These are phyloP conservation scores for Saccharomycopsis selenospora DNA, from an alignment of 805 yeast genomes.

Conservation along the genomic window DNA sequence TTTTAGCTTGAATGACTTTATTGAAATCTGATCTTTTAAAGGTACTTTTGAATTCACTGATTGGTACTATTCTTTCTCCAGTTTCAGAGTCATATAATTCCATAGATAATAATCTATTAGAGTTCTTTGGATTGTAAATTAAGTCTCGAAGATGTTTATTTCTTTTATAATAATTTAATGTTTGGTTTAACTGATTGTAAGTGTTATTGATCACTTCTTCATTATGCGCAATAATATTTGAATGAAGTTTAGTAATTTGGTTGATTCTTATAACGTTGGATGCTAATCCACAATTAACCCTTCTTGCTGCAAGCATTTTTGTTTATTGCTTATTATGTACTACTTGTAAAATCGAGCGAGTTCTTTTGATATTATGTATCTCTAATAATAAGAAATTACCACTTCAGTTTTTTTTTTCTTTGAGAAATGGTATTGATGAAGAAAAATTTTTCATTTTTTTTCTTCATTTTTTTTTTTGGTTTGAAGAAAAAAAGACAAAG, in stretches of 20 bases:
- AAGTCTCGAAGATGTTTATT: conserved; percentile 30
- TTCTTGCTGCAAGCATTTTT: neutral
- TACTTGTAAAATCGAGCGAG: no score
- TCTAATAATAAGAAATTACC: no score
- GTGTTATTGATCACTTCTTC: neutral
- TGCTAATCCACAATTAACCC: no score
- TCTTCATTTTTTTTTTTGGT: no score
- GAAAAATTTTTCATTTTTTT: no score
- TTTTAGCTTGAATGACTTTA: conserved; percentile 6
- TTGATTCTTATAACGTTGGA: no score
- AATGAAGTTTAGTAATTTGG: no score
- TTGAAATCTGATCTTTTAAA: conserved; percentile 20
- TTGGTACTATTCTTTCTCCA: conserved; percentile 29
- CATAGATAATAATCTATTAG: conserved; percentile 32
- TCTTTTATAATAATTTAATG: conserved; percentile 31
- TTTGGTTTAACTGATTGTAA: conserved; percentile 26
- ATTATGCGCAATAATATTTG: neutral
- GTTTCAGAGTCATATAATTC: conserved; percentile 34
- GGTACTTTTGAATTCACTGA: conserved; percentile 26
- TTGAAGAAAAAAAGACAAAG: no score
- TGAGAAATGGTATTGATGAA: no score
- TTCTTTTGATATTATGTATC: no score
- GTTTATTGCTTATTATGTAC: neutral
- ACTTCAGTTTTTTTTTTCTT: no score
- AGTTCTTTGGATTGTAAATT: conserved; percentile 36